A percentile compares a stretch with the other conserved stretches of the same genome.
phyloP scores from a whole-genome alignment of 2,329 filamentous ascomycete genomes.

The Apiospora sp. region DNA sequence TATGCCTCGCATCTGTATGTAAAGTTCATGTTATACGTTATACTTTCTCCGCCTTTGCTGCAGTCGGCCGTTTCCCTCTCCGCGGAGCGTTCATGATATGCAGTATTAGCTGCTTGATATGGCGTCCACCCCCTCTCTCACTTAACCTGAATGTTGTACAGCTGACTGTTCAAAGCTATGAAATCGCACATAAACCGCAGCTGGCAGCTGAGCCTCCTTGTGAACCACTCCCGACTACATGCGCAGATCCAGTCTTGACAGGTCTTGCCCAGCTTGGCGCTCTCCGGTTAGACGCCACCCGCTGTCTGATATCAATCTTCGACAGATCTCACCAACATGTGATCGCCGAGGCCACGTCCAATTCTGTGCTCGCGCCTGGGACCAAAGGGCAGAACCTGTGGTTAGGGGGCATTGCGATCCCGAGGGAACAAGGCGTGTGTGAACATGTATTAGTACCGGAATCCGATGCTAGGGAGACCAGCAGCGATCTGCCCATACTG shows the following conservation, averaged over 20 bases:
- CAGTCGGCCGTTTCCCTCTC: not conserved
- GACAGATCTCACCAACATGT: slow-evolving; percentile 57
- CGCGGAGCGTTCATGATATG: not conserved
- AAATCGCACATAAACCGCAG: slow-evolving; percentile 20
- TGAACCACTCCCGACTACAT: not conserved
- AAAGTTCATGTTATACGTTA: not conserved
- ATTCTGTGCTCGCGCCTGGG: slow-evolving; percentile 43
- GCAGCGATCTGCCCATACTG: slow-evolving; percentile 40
- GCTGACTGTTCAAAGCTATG: slow-evolving; percentile 20
- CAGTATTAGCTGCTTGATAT: not conserved
- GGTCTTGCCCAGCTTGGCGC: slow-evolving; percentile 59
- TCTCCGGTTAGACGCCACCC: slow-evolving; percentile 50
- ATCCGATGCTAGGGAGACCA: slow-evolving; percentile 4
- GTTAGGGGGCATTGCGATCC: slow-evolving; percentile 42
- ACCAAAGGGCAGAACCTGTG: slow-evolving; percentile 30
- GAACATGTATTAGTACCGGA: slow-evolving; percentile 38
- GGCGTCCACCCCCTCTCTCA: not conserved
- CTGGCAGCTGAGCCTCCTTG: not conserved
- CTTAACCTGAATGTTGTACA: not conserved
- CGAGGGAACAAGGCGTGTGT: slow-evolving; percentile 41
- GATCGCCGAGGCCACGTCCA: slow-evolving; percentile 58
- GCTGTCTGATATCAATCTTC: slow-evolving; percentile 59
- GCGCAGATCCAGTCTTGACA: slow-evolving; percentile 51
- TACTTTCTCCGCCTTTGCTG: not conserved
- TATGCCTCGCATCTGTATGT: slow-evolving; percentile 26